Conservation (phyloP, 2,329 filamentous ascomycete genomes). For the Colletotrichum siamense region DNA sequence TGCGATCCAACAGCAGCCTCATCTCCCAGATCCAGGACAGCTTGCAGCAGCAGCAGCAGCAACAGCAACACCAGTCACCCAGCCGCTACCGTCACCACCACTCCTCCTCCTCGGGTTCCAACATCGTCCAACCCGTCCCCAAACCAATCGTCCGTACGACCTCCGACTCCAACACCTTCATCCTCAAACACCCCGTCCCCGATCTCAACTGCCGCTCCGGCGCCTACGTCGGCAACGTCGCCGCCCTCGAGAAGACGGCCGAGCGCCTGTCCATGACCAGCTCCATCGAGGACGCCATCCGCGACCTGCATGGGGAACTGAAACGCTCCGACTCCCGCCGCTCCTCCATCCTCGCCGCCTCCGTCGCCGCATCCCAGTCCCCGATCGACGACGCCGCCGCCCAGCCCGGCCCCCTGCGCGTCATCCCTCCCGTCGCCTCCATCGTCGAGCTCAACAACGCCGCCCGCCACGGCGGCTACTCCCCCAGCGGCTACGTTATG, state of each 20-base stretch:
- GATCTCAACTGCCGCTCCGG: constrained; percentile 67
- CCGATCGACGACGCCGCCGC: constrained; percentile 26
- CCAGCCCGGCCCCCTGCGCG: constrained; percentile 37
- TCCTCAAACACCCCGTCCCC: constrained; percentile 64
- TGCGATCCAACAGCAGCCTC: constrained; percentile 19
- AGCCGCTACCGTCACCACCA: constrained; percentile 5
- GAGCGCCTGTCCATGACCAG: constrained; percentile 76
- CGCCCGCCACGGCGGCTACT: constrained; percentile 73
- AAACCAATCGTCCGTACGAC: constrained; percentile 54
- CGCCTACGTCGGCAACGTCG: constrained; percentile 70
- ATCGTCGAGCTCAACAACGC: constrained; percentile 73
- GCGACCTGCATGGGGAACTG: constrained; percentile 73
- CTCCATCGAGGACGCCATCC: constrained; percentile 80
- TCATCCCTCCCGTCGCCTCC: constrained; percentile 59
- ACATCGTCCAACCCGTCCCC: constrained; percentile 21
- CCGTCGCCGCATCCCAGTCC: constrained; percentile 34
- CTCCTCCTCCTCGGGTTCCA: constrained; percentile 12
- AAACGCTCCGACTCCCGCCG: constrained; percentile 73
- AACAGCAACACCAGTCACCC: neutral
- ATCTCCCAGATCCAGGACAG: constrained; percentile 26
- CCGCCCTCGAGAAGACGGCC: constrained; percentile 76
- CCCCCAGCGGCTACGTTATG: constrained; percentile 70
- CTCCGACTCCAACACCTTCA: constrained; percentile 47
- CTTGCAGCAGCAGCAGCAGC: constrained; percentile 12
- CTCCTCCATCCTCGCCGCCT: constrained; percentile 65